These are phyloP conservation scores for Kentomonas sorsogonicus DNA, from an alignment of 208 protist genomes.

Conservation along the genomic window DNA sequence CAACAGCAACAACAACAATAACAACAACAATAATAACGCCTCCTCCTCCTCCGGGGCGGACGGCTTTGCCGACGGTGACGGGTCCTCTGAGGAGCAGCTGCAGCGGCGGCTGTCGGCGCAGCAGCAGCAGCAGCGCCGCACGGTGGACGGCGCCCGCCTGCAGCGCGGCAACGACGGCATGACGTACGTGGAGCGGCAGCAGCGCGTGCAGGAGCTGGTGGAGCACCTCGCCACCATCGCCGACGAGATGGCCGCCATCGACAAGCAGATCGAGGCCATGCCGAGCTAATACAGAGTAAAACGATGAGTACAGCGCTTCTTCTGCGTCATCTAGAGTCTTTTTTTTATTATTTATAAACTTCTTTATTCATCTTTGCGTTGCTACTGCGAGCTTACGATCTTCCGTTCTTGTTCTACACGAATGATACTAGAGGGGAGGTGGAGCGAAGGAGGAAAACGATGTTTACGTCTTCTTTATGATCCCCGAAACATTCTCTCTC, in stretches of 20 bases:
- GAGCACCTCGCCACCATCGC: slow-evolving; percentile 38
- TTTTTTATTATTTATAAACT: neutral
- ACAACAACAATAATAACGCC: neutral
- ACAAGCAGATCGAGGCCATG: slow-evolving; percentile 31
- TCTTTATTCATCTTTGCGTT: neutral
- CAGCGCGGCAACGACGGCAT: slow-evolving; percentile 15
- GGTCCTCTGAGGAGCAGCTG: neutral
- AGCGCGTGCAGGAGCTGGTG: slow-evolving; percentile 45
- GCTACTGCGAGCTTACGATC: no score
- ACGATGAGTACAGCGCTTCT: no score
- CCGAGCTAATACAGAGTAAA: no score
- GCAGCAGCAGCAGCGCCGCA: neutral
- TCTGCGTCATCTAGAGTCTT: no score
- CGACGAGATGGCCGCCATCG: slow-evolving; percentile 67
- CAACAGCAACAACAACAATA: no score
- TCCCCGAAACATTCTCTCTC: no score
- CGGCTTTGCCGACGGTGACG: neutral
- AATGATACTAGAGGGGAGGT: no score
- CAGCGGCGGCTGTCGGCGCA: slow-evolving; percentile 11
- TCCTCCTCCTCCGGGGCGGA: neutral
- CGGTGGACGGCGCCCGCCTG: slow-evolving; percentile 13
- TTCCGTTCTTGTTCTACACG: no score
- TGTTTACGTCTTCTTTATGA: no score
- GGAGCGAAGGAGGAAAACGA: no score
- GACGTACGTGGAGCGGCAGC: slow-evolving; percentile 37